A percentile compares a stretch with the other conserved stretches of the same genome.
phyloP scores from a whole-genome alignment of 176 grass and related monocot species.

The Hyparrhenia diplandra region DNA sequence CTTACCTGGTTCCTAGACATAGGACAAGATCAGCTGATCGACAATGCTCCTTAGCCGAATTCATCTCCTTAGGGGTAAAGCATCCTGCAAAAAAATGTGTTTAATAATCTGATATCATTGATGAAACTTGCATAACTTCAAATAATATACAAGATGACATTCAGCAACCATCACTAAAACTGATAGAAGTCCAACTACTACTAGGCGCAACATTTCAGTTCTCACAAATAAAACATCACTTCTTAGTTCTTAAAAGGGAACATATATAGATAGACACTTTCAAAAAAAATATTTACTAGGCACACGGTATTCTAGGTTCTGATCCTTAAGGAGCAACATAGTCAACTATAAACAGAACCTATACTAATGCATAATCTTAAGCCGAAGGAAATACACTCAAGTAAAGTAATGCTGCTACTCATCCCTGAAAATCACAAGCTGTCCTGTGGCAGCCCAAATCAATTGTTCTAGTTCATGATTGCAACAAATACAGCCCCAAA shows the following conservation, averaged over 20 bases:
- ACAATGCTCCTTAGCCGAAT: constrained; percentile 81
- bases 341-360: not conserved
- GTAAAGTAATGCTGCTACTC: not conserved
- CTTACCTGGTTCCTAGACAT: constrained; percentile 99
- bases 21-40: constrained; percentile 79
- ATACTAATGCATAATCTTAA: not conserved
- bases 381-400: not conserved
- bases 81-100: constrained; percentile 76
- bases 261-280: not conserved
- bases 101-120: constrained; percentile 1
- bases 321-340: not conserved
- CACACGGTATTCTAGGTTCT: not conserved
- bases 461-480: too few relatives aligned
- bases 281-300: not conserved
- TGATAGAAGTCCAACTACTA: not conserved
- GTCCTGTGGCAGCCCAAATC: too few relatives aligned
- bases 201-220: not conserved
- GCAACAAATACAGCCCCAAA: too few relatives aligned
- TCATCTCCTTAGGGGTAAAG: constrained; percentile 86
- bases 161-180: not conserved
- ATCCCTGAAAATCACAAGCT: too few relatives aligned
- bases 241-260: too few relatives aligned
- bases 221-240: too few relatives aligned
- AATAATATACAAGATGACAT: not conserved
- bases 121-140: constrained; percentile 10